A percentile compares a stretch with the other conserved stretches of the same genome.
These are phyloP conservation scores for Amanita molliuscula DNA, from an alignment of 768 basidiomycete genomes.

Conservation along the genomic window DNA sequence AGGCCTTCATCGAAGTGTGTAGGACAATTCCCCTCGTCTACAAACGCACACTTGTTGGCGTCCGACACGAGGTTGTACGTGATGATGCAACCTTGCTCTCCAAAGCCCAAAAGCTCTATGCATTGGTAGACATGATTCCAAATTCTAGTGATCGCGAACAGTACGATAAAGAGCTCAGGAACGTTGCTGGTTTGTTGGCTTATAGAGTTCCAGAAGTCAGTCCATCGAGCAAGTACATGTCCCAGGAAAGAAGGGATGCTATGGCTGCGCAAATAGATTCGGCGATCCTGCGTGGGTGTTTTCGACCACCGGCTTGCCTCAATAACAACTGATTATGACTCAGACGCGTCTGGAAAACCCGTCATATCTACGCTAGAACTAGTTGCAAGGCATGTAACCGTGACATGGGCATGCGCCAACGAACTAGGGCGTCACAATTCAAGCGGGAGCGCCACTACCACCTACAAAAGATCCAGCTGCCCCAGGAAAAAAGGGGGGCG, in stretches of 20 bases:
- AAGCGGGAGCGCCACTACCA: slow-evolving; percentile 39
- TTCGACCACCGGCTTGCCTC: neutral
- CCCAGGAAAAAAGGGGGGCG: slow-evolving; percentile 12
- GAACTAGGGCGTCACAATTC: slow-evolving; percentile 36
- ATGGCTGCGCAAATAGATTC: slow-evolving; percentile 84
- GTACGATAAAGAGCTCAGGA: slow-evolving; percentile 61
- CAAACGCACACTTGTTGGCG: slow-evolving; percentile 13
- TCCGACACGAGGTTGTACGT: slow-evolving; percentile 8
- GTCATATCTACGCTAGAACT: slow-evolving; percentile 52
- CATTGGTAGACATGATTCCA: slow-evolving; percentile 44
- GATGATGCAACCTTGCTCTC: slow-evolving; percentile 33
- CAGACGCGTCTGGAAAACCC: neutral
- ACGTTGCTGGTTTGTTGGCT: slow-evolving; percentile 73
- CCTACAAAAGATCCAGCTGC: slow-evolving; percentile 16
- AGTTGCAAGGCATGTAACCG: slow-evolving; percentile 53
- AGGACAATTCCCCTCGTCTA: slow-evolving; percentile 58
- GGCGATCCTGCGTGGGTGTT: slow-evolving; percentile 68
- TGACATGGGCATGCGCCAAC: slow-evolving; percentile 47
- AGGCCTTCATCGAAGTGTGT: slow-evolving; percentile 79
- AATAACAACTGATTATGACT: neutral
- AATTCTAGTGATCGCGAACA: slow-evolving; percentile 43
- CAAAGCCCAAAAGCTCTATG: slow-evolving; percentile 59
- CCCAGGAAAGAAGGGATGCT: slow-evolving; percentile 64
- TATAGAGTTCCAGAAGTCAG: slow-evolving; percentile 75
- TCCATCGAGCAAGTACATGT: slow-evolving; percentile 64